Evolutionary conservation across 1,284 basidiomycete species (phyloP), one percentile per base, ranked within the genome.

Genomic region (Tausonia pullulans): DNA sequence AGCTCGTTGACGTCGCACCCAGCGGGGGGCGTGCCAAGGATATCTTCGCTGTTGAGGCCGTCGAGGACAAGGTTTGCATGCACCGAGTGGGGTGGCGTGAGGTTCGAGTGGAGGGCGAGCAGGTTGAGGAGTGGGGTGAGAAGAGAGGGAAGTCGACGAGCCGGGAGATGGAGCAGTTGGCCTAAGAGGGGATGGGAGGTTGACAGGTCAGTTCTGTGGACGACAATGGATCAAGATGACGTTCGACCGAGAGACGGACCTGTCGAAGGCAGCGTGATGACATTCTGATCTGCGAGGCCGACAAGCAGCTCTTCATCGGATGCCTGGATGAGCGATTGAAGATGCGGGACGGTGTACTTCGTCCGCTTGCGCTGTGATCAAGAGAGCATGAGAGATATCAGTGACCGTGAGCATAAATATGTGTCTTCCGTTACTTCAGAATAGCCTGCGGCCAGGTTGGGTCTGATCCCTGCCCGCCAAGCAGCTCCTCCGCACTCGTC

Each of bases 101-200:
- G 27, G 27, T 27, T 27, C 27, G 62, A 45, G 51, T 60, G 63
- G 50, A 63, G 67, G 49, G 49, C 68, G 54, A 87, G 80, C 61
- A 92, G 80, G 49, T 81, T 79, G 68, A 84, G 87, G 65, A 93
- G 79, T 39, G 91, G 78, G 0, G 86, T 78, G 16, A 95, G 81
- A 40, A 93, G 81, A 11, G 81, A 81, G 53, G 79, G 78, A 40
- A 95, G 83, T 70, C 86, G 84, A 0, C 76, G 73, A 0, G 82
- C 80, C 0, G 86, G 80, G 41, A 95, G 83, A 0, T 85, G 85
- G 1, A 87, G 82, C 13, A 91, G 81, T 65, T 79, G 77, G 49
- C 82, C 87, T 88, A 58, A 64, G 27, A 57, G n/a, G 5, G n/a
- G 50, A 39, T 39, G 11, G 55, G 9, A 14, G 13, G 8, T 27